Percentiles rank a stretch among this genome's conserved stretches.
Evolutionary conservation across 306 rosid genomes (phyloP).

Genomic region (Canavalia gladiata): DNA sequence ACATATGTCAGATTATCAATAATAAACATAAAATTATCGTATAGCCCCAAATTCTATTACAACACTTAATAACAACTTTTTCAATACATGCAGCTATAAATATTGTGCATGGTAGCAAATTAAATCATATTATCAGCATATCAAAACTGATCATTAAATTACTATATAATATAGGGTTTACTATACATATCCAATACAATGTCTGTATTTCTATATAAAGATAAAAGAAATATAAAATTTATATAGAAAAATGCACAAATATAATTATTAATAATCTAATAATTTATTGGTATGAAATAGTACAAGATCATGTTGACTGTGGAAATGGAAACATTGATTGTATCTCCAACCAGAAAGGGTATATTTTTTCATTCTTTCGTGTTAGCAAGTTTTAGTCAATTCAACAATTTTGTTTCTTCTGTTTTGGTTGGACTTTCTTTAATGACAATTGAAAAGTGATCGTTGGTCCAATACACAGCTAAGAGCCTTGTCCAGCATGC

Average conservation of each 20-base stretch:
- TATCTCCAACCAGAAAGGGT: not conserved
- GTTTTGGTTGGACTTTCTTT: not conserved
- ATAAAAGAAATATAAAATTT: not conserved
- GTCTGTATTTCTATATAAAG: not conserved
- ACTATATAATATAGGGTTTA: not conserved
- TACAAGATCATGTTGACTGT: not conserved
- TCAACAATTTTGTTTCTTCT: slow-evolving; percentile 2
- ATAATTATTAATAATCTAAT: not conserved
- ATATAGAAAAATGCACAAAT: not conserved
- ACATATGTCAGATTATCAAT: not conserved
- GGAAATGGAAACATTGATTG: not conserved
- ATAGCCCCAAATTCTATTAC: not conserved
- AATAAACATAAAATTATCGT: not conserved
- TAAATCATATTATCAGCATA: not conserved
- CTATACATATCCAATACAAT: not conserved
- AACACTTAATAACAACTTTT: not conserved
- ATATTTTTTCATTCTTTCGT: not conserved
- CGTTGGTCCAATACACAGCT: slow-evolving; percentile 29
- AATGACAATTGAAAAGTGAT: slow-evolving; percentile 12
- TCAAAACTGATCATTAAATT: not conserved
- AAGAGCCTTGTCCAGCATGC: slow-evolving; percentile 1
- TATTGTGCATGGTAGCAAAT: too few species aligned
- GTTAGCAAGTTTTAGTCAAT: slow-evolving; percentile 1
- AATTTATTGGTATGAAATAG: not conserved
- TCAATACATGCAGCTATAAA: not conserved